phyloP scores from a whole-genome alignment of 805 yeast species.

The Cyberlindnera veronae region DNA sequence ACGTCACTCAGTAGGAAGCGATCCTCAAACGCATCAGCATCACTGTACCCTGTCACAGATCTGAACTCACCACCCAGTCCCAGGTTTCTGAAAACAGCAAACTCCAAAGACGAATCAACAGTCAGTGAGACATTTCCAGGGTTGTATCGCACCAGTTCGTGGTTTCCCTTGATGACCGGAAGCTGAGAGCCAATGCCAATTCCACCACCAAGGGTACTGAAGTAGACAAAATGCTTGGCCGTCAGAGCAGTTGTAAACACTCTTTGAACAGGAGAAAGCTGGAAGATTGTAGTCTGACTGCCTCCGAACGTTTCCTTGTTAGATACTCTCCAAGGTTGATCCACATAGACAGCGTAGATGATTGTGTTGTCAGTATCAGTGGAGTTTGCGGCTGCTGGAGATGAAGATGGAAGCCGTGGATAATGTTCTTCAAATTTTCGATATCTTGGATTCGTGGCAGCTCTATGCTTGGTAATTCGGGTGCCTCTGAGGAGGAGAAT shows the following conservation, averaged over 20 bases:
- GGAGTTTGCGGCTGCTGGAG: slow-evolving; percentile 11
- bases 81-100: slow-evolving; percentile 71
- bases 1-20: slow-evolving; percentile 67
- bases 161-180: slow-evolving; percentile 45
- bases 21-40: slow-evolving; percentile 52
- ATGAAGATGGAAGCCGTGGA: slow-evolving; percentile 36
- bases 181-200: slow-evolving; percentile 77
- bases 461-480: slow-evolving; percentile 22
- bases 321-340: slow-evolving; percentile 74
- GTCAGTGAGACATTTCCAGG: slow-evolving; percentile 83
- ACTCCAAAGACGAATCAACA: slow-evolving; percentile 73
- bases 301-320: slow-evolving; percentile 74
- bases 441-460: slow-evolving; percentile 41
- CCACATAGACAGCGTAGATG: slow-evolving; percentile 61
- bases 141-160: slow-evolving; percentile 40
- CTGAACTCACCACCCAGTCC: slow-evolving; percentile 51
- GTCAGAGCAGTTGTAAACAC: slow-evolving; percentile 39
- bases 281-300: slow-evolving; percentile 51
- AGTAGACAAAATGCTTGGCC: slow-evolving; percentile 49
- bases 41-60: slow-evolving; percentile 30
- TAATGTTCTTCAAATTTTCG: slow-evolving; percentile 47
- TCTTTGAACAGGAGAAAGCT: slow-evolving; percentile 64
- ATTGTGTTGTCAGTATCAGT: slow-evolving; percentile 42
- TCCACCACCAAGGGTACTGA: slow-evolving; percentile 73
- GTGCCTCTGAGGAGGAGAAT: slow-evolving; percentile 64